Evolutionary conservation across 495 filamentous ascomycete genomes (phyloP), one percentile per base, ranked within the genome.

Genomic region (Jackrogersella multiformis): DNA sequence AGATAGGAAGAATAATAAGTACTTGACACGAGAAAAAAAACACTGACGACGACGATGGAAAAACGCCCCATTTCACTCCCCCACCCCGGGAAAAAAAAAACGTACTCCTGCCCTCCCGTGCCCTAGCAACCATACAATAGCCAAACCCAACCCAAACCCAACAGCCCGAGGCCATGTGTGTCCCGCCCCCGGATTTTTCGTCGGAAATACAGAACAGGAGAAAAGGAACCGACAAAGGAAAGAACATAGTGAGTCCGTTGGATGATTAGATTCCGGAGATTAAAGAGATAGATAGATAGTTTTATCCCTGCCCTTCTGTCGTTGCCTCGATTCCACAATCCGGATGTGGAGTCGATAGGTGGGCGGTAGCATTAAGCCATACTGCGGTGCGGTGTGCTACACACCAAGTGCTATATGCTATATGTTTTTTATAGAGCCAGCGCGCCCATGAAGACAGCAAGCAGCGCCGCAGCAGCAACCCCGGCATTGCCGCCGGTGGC

Each of bases 381-480:
- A n/a, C n/a, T n/a, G n/a, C n/a, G n/a, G n/a, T n/a, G n/a, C n/a
- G n/a, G n/a, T n/a, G n/a, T n/a, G n/a, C n/a, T n/a, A n/a, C n/a
- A n/a, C n/a, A n/a, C n/a, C n/a, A n/a, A n/a, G n/a, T n/a, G n/a
- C n/a, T n/a, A n/a, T n/a, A n/a, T n/a, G n/a, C n/a, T n/a, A n/a
- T n/a, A n/a, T n/a, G n/a, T n/a, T n/a, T 6, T 53, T 52, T 60
- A 69, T 41, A 69, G 26, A 28, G 54, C 66, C 4, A 59, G 5
- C 4, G 28, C 53, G 7, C 48, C 66, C 26, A 69, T 3, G 15
- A 69, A 21, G 1, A 42, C 55, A 6, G 60, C 66, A 0, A 68
- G n/a, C 16, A 66, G 48, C 24, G 49, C 66, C 0, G 28, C 48
- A 2, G 30, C 53, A 8, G 53, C 30, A 30, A 15, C 57, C 53